Evolutionary conservation across 139 green algal species (phyloP), one percentile per base, ranked within the genome.

Genomic region (Yamagishiella unicocca): DNA sequence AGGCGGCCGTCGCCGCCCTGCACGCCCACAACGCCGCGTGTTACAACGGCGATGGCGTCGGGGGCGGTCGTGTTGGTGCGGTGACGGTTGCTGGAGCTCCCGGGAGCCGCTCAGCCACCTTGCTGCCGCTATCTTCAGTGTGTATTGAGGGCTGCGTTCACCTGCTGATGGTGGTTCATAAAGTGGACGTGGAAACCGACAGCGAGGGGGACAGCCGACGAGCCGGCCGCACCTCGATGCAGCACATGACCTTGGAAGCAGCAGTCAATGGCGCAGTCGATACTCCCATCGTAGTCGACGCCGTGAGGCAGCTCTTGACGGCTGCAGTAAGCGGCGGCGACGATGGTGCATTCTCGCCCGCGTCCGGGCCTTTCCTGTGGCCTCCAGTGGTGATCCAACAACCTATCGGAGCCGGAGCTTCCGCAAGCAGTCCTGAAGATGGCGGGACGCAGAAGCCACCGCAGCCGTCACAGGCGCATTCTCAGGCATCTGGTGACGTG

Each of bases 101-200:
- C n/a, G n/a, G n/a, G n/a, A n/a, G n/a, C n/a, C n/a, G n/a, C n/a
- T n/a, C n/a, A n/a, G n/a, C n/a, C n/a, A n/a, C n/a, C 10, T 6
- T 75, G 64, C 64, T 7, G n/a, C 68, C 35, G 22, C 37, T 54
- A 24, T 55, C 70, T 24, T 21, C 24, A 7, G 40, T 58, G 22
- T 78, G 70, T 40, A 40, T 78, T 4, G 24, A 78, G 70, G 70
- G 70, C 70, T 78, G 70, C 24, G 70, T 58, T 22, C 70, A 78
- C 8, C 40, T 78, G 70, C 70, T 78, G 22, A 78, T 78, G 70
- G 12, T 58, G 40, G 40, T 78, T 8, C 19, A n/a, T n/a, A n/a
- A n/a, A n/a, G n/a, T n/a, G n/a, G n/a, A n/a, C n/a, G n/a, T n/a
- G 64, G 58, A 33, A 6, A 22, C 58, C 58, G 58, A 6, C 58